Evolutionary conservation across 441 rosid species (phyloP).

Genomic region (Capsella rubella): DNA sequence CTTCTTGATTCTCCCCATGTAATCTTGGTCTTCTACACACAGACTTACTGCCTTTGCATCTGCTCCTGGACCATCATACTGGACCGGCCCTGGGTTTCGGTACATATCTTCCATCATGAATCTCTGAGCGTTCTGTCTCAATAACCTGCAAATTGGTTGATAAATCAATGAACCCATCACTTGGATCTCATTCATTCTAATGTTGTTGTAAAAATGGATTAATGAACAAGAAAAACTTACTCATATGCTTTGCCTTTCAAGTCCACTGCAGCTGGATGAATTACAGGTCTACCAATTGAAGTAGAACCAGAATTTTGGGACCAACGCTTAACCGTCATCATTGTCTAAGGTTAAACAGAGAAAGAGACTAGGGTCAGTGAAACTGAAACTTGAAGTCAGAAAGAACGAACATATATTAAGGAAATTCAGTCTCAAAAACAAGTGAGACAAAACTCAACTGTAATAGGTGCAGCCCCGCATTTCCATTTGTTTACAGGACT

Average conservation of each 20-base stretch:
- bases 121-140: conserved; percentile 71
- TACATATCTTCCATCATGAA: conserved; percentile 90
- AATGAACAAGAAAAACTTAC: conserved; percentile 51
- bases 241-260: conserved; percentile 95
- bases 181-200: background rate
- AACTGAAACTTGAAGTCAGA: background rate
- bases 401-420: background rate
- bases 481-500: conserved; percentile 94
- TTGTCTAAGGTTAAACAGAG: conserved; percentile 56
- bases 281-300: conserved; percentile 89
- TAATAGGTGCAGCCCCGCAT: conserved; percentile 95
- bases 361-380: conserved; percentile 11
- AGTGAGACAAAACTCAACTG: conserved; percentile 56
- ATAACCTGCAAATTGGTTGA: conserved; percentile 56
- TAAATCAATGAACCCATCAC: background rate
- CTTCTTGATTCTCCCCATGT: conserved; percentile 98
- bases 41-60: conserved; percentile 85
- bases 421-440: background rate
- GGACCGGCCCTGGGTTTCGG: conserved; percentile 98
- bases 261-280: conserved; percentile 93
- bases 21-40: conserved; percentile 98
- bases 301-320: conserved; percentile 74
- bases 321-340: conserved; percentile 98
- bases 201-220: background rate
- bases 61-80: conserved; percentile 96